These are phyloP conservation scores for Lecanicillium sp. DNA, from an alignment of 2,329 filamentous ascomycete genomes.

Conservation along the genomic window DNA sequence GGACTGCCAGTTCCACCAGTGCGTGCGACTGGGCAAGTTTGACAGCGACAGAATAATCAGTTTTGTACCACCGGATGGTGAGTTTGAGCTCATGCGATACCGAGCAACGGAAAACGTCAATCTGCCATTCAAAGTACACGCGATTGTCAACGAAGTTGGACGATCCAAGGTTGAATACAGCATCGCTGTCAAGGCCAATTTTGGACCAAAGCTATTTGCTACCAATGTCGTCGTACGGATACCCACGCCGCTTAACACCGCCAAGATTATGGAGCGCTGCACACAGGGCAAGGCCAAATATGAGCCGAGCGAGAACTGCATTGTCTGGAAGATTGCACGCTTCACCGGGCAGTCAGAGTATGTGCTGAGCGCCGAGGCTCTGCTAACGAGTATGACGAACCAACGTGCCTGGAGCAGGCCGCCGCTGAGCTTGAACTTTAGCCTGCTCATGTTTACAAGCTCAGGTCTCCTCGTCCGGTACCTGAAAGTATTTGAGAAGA, in stretches of 20 bases:
- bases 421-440: conserved; percentile 86
- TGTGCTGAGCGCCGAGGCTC: conserved; percentile 88
- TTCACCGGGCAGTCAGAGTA: conserved; percentile 98
- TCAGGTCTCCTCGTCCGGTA: conserved; percentile 88
- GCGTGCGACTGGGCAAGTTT: conserved; percentile 94
- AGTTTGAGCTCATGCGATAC: conserved; percentile 98
- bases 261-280: conserved; percentile 84
- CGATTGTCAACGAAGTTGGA: conserved; percentile 95
- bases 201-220: conserved; percentile 90
- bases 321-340: conserved; percentile 98
- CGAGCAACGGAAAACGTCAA: conserved; percentile 98
- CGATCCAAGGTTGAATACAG: conserved; percentile 98
- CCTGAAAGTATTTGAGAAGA: conserved; percentile 98
- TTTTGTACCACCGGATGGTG: conserved; percentile 92
- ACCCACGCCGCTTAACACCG: conserved; percentile 93
- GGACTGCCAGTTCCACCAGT: conserved; percentile 98
- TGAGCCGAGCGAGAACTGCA: conserved; percentile 95
- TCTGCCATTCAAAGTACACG: conserved; percentile 95
- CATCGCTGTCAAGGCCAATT: conserved; percentile 95
- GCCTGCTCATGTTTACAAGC: conserved; percentile 95
- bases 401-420: conserved; percentile 96
- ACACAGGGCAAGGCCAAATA: conserved; percentile 98
- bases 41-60: conserved; percentile 95
- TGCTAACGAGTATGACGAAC: conserved; percentile 93
- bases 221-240: conserved; percentile 94